A percentile compares a stretch with the other conserved stretches of the same genome.
phyloP scores from a whole-genome alignment of 805 yeast species.

The Cyberlindnera suaveolens region DNA sequence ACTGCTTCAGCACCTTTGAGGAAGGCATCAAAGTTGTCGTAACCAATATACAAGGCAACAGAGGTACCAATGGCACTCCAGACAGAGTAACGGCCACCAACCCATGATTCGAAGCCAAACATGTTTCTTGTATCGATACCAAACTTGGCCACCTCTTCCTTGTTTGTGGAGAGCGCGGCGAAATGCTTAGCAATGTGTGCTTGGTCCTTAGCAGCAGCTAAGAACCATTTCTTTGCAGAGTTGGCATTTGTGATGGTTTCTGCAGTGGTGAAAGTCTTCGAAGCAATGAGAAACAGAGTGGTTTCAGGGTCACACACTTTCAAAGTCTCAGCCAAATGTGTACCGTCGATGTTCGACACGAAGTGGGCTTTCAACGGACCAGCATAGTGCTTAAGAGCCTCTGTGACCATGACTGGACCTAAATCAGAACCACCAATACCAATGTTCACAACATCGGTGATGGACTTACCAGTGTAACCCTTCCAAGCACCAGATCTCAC shows the following conservation, averaged over 20 bases:
- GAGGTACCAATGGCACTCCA: conserved; percentile 99
- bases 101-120: conserved; percentile 99
- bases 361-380: conserved; percentile 77
- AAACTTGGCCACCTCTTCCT: conserved; percentile 82
- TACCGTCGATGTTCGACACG: conserved; percentile 98
- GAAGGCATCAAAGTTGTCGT: conserved; percentile 85
- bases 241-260: conserved; percentile 96
- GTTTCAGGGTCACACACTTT: conserved; percentile 80
- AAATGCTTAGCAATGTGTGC: conserved; percentile 91
- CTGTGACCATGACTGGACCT: conserved; percentile 99
- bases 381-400: conserved; percentile 88
- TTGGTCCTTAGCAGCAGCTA: conserved; percentile 58
- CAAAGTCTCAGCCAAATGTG: conserved; percentile 88
- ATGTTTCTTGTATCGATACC: conserved; percentile 97
- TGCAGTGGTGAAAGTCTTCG: conserved; percentile 98
- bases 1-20: conserved; percentile 97
- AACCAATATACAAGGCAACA: conserved; percentile 92
- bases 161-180: conserved; percentile 94
- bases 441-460: conserved; percentile 92
- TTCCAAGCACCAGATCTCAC: conserved; percentile 94
- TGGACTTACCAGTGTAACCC: conserved; percentile 92
- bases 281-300: conserved; percentile 86
- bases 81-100: conserved; percentile 99
- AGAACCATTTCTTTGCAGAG: conserved; percentile 93
- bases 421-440: conserved; percentile 99